Conservation (phyloP, 345 rosid genomes). For the Corchorus capsularis region DNA sequence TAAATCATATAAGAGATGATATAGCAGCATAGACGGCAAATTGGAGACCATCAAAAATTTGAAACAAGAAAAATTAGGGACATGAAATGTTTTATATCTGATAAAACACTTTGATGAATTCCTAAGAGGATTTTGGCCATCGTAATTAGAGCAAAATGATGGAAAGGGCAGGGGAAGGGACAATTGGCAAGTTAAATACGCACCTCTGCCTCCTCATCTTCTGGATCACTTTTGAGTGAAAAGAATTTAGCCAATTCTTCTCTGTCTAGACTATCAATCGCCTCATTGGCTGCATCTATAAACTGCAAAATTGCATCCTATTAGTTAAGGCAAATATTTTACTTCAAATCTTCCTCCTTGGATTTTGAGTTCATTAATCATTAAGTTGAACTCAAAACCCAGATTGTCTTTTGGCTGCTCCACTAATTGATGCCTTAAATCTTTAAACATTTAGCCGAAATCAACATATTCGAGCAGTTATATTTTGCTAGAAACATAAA, state of each 20-base stretch:
- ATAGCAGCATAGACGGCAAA: background rate
- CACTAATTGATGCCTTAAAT: background rate
- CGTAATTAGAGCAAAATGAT: background rate
- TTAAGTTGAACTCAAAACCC: conserved; percentile 3
- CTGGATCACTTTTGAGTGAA: conserved; percentile 75
- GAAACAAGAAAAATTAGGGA: no score
- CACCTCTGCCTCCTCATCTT: conserved; percentile 93
- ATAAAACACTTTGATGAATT: background rate
- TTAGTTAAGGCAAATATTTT: background rate
- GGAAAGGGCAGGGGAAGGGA: background rate
- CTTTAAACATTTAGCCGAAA: background rate
- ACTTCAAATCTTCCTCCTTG: background rate
- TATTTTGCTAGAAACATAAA: background rate
- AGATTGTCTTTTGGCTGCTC: background rate
- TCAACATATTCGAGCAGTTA: background rate
- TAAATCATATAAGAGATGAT: conserved; percentile 6
- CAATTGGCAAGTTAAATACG: conserved; percentile 11
- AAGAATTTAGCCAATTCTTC: conserved; percentile 77
- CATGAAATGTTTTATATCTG: no score
- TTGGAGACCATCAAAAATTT: background rate
- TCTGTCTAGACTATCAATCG: conserved; percentile 67
- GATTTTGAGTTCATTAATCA: background rate
- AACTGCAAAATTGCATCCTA: conserved; percentile 50
- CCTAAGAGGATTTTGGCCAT: background rate
- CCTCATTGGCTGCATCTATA: conserved; percentile 74